A percentile compares a stretch with the other conserved stretches of the same genome.
These are phyloP conservation scores for Rhizopus microsporus DNA, from an alignment of 371 early-diverging fungal species.

Conservation along the genomic window DNA sequence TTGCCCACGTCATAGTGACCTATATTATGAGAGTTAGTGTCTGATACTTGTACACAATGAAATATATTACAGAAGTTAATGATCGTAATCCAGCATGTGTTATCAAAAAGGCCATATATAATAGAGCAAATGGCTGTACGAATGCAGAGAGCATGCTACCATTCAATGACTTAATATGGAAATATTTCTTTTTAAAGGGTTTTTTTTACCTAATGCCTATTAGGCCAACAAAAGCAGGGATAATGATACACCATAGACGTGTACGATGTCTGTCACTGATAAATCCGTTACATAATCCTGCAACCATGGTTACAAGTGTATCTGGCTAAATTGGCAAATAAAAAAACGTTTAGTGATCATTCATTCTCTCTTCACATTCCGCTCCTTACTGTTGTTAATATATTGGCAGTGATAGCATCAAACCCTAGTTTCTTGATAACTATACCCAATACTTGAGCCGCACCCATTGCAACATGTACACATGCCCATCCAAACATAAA, in stretches of 20 bases:
- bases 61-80: constrained; percentile 34
- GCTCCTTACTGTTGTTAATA: constrained; percentile 44
- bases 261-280: constrained; percentile 38
- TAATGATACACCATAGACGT: constrained; percentile 43
- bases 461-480: constrained; percentile 38
- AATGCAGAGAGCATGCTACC: constrained; percentile 34
- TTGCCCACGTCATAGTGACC: constrained; percentile 57
- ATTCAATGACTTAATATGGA: background rate
- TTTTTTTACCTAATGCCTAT: constrained; percentile 32
- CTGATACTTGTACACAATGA: background rate
- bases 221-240: constrained; percentile 32
- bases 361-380: background rate
- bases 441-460: constrained; percentile 43
- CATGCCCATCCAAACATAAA: constrained; percentile 46
- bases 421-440: constrained; percentile 46
- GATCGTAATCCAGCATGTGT: constrained; percentile 42
- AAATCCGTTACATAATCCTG: constrained; percentile 42
- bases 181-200: background rate
- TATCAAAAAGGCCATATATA: constrained; percentile 42
- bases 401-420: constrained; percentile 50
- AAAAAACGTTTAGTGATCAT: background rate
- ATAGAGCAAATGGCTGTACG: constrained; percentile 46
- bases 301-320: constrained; percentile 42
- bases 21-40: constrained; percentile 5
- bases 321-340: constrained; percentile 31